A percentile compares a stretch with the other conserved stretches of the same genome.
These are phyloP conservation scores for Hysterangium stoloniferum DNA, from an alignment of 768 basidiomycete genomes.

Conservation along the genomic window DNA sequence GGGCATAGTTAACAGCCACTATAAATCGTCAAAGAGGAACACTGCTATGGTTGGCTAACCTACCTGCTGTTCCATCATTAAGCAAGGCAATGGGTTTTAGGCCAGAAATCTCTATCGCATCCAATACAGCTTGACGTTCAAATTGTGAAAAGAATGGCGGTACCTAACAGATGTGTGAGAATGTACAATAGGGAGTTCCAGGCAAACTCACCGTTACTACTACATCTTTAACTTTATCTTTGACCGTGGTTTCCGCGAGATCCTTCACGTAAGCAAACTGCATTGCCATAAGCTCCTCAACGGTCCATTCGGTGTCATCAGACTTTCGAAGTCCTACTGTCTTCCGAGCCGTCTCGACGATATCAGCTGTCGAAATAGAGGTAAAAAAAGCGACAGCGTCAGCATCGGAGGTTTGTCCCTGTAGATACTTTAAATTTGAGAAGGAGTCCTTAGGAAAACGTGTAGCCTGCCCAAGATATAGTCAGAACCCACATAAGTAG, in stretches of 20 bases:
- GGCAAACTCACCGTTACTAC: slow-evolving; percentile 55
- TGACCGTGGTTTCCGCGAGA: slow-evolving; percentile 65
- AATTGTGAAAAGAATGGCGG: slow-evolving; percentile 86
- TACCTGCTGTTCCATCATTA: slow-evolving; percentile 78
- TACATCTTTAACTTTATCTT: slow-evolving; percentile 76
- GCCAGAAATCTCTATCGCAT: slow-evolving; percentile 89
- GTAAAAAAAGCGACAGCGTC: slow-evolving; percentile 49
- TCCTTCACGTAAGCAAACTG: slow-evolving; percentile 86
- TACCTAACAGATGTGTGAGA: slow-evolving; percentile 26
- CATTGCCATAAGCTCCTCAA: slow-evolving; percentile 92
- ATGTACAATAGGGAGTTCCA: background rate
- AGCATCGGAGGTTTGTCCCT: slow-evolving; percentile 60
- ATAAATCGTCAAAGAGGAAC: background rate
- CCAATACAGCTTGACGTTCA: slow-evolving; percentile 85
- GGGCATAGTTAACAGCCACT: slow-evolving; percentile 96
- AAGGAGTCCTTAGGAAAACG: slow-evolving; percentile 88
- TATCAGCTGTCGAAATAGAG: slow-evolving; percentile 35
- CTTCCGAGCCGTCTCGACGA: slow-evolving; percentile 47
- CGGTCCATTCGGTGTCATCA: slow-evolving; percentile 61
- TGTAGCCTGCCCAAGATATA: slow-evolving; percentile 53
- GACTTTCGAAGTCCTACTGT: slow-evolving; percentile 49
- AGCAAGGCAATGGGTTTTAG: slow-evolving; percentile 76
- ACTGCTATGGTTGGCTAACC: background rate
- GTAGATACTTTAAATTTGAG: slow-evolving; percentile 75
- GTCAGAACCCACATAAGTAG: background rate